Evolutionary conservation across 2,329 filamentous ascomycete species (phyloP).

Genomic region (Cordyceps pruinosa): DNA sequence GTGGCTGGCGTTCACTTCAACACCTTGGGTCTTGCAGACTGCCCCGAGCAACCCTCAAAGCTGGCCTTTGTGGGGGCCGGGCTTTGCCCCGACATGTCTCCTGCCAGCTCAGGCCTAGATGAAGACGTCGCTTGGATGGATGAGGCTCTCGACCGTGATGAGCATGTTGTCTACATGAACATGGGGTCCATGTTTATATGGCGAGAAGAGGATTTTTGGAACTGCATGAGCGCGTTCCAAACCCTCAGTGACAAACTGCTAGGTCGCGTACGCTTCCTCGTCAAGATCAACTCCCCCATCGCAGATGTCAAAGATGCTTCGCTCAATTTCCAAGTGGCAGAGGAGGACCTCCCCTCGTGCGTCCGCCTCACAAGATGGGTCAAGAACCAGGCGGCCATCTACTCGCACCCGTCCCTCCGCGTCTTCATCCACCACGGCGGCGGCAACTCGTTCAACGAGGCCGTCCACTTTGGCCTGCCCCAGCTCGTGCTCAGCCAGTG

Average conservation of each 20-base stretch:
- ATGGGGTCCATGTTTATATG: constrained; percentile 7
- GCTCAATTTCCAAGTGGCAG: background rate
- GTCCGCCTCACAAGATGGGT: constrained; percentile 1
- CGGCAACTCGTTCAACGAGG: constrained; percentile 9
- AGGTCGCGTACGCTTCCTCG: background rate
- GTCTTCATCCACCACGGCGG: constrained; percentile 7
- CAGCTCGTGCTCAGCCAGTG: constrained; percentile 6
- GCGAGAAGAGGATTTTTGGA: background rate
- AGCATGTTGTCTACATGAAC: background rate
- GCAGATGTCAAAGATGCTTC: background rate
- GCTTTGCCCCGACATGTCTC: background rate
- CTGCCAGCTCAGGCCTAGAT: background rate
- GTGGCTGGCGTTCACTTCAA: constrained; percentile 3
- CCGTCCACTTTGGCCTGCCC: background rate
- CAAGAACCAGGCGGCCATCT: background rate
- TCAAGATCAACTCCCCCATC: constrained; percentile 1
- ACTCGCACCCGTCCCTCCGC: background rate
- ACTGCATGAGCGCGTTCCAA: background rate
- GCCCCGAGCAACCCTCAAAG: constrained; percentile 1
- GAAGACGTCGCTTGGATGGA: background rate
- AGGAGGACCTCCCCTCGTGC: background rate
- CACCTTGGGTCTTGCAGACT: constrained; percentile 2
- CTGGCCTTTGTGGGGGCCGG: constrained; percentile 4
- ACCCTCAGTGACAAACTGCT: background rate
- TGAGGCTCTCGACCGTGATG: background rate